These are phyloP conservation scores for Podaxis sp. DNA, from an alignment of 768 basidiomycete genomes.

Conservation along the genomic window DNA sequence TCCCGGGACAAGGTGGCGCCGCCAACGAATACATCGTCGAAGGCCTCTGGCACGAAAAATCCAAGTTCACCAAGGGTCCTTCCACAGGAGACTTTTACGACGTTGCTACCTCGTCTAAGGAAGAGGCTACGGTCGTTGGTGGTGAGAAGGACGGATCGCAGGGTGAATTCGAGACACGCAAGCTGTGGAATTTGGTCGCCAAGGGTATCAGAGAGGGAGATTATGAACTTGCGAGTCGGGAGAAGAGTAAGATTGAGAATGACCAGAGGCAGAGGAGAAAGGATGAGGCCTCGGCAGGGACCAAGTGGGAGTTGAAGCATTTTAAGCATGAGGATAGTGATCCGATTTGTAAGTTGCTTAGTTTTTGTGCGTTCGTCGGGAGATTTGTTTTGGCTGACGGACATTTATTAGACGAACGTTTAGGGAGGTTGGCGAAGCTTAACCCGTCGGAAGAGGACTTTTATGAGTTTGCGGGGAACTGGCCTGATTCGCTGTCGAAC, in stretches of 20 bases:
- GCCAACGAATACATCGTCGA: slow-evolving; percentile 57
- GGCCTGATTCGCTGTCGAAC: slow-evolving; percentile 33
- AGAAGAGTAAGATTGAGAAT: slow-evolving; percentile 95
- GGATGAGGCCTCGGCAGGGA: slow-evolving; percentile 75
- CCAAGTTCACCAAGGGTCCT: slow-evolving; percentile 46
- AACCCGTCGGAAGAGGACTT: slow-evolving; percentile 72
- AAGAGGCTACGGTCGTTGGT: slow-evolving; percentile 59
- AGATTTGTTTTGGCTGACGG: neutral
- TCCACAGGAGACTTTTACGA: slow-evolving; percentile 67
- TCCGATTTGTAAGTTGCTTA: slow-evolving; percentile 58
- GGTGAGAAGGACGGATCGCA: slow-evolving; percentile 57
- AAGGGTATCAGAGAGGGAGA: slow-evolving; percentile 91
- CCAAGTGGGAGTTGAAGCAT: slow-evolving; percentile 74
- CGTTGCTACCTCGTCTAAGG: slow-evolving; percentile 70
- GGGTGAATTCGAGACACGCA: slow-evolving; percentile 85
- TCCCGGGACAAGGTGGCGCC: slow-evolving; percentile 37
- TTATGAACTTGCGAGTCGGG: slow-evolving; percentile 85
- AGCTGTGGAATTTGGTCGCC: slow-evolving; percentile 82
- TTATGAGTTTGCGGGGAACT: slow-evolving; percentile 70
- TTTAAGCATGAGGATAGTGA: slow-evolving; percentile 73
- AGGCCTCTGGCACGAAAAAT: slow-evolving; percentile 78
- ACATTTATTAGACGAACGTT: slow-evolving; percentile 54
- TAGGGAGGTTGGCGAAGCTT: slow-evolving; percentile 62
- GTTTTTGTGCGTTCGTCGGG: neutral
- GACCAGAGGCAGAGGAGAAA: slow-evolving; percentile 87